phyloP scores from a whole-genome alignment of 2,329 filamentous ascomycete species.

The Parascedosporium putredinis region DNA sequence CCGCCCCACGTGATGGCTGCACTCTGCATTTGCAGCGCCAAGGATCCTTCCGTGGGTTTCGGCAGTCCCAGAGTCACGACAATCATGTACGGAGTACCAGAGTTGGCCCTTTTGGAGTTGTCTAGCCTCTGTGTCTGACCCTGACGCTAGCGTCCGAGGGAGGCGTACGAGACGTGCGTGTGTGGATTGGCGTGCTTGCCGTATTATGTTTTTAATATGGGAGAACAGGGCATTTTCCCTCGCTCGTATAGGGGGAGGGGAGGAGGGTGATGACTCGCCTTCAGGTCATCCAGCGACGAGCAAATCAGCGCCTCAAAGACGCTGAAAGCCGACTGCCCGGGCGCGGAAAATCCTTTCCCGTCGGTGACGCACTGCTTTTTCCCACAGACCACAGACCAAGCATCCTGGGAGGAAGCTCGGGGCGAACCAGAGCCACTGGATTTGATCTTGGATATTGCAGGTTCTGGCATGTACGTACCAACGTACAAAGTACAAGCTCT shows the following conservation, averaged over 20 bases:
- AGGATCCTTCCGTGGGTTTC: slow-evolving; percentile 3
- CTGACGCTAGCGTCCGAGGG: not conserved
- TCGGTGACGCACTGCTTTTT: slow-evolving; percentile 1
- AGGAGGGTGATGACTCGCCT: too few species aligned
- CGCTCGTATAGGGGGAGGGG: not conserved
- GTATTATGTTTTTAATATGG: not conserved
- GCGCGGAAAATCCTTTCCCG: not conserved
- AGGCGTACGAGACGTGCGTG: too few species aligned
- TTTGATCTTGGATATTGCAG: not conserved
- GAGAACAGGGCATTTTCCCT: not conserved
- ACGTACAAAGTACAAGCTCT: too few species aligned
- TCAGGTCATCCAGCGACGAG: not conserved
- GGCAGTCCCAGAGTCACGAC: not conserved
- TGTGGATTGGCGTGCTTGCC: not conserved
- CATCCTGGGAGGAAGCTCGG: not conserved
- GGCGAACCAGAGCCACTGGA: not conserved
- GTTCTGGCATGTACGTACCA: too few species aligned
- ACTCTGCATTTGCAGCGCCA: slow-evolving; percentile 3
- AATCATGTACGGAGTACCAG: slow-evolving; percentile 3
- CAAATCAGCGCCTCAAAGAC: not conserved
- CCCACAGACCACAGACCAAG: not conserved
- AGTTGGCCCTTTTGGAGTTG: not conserved
- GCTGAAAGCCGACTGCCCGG: not conserved
- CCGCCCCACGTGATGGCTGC: slow-evolving; percentile 1
- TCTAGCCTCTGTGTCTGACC: not conserved